Conservation (phyloP, 805 yeast species). For the Kluyveromyces lactis region DNA sequence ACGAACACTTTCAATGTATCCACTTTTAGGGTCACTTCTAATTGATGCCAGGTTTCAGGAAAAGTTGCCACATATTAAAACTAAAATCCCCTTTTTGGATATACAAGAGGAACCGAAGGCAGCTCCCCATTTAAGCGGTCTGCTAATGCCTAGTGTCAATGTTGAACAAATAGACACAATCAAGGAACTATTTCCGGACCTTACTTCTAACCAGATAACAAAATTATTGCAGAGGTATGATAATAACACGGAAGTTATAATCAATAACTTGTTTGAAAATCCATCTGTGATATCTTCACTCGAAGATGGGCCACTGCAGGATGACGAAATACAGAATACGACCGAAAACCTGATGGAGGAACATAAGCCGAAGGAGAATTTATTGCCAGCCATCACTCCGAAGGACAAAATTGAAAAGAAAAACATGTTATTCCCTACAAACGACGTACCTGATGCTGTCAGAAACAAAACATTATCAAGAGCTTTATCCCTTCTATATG, state of each 20-base stretch:
- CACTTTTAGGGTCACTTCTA: constrained; percentile 48
- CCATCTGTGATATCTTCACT: constrained; percentile 37
- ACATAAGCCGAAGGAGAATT: constrained; percentile 9
- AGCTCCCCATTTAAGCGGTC: no score
- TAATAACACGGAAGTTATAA: constrained; percentile 48
- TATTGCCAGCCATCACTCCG: background rate
- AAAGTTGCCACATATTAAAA: constrained; percentile 43
- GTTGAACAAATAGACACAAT: constrained; percentile 34
- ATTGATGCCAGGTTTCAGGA: constrained; percentile 40
- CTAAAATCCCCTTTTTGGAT: constrained; percentile 42
- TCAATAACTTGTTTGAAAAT: constrained; percentile 53
- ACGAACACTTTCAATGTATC: constrained; percentile 38
- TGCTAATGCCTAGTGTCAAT: constrained; percentile 7
- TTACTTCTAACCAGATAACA: constrained; percentile 40
- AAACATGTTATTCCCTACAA: constrained; percentile 1
- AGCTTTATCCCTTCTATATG: constrained; percentile 57
- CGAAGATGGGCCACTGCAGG: constrained; percentile 3
- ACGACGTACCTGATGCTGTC: constrained; percentile 37
- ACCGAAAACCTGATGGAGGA: background rate
- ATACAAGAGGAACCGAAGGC: background rate
- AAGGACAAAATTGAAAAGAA: constrained; percentile 11
- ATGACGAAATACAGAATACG: background rate
- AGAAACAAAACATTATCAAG: constrained; percentile 49
- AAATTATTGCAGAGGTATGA: constrained; percentile 40
- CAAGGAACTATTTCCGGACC: constrained; percentile 60